phyloP scores from a whole-genome alignment of 2,329 filamentous ascomycete species.

The Exophiala xenobiotica region DNA sequence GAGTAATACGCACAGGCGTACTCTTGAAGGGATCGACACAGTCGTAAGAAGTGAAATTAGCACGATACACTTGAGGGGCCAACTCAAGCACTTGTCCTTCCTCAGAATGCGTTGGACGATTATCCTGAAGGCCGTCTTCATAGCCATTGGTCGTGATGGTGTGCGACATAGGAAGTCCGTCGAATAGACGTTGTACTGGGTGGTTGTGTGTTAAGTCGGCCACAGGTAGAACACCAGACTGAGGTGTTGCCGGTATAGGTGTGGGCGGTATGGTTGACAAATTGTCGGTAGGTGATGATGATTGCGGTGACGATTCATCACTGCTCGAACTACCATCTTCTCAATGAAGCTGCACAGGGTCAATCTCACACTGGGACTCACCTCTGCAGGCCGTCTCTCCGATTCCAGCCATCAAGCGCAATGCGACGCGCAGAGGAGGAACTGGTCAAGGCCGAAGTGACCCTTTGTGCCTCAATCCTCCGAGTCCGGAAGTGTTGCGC shows the following conservation, averaged over 20 bases:
- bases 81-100: conserved; percentile 17
- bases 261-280: not conserved
- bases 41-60: conserved; percentile 21
- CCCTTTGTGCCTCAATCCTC: conserved; percentile 19
- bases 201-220: not conserved
- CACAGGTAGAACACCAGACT: not conserved
- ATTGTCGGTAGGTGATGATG: conserved; percentile 10
- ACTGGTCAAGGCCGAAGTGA: conserved; percentile 19
- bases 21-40: conserved; percentile 25
- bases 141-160: not conserved
- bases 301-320: conserved; percentile 16
- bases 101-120: conserved; percentile 1
- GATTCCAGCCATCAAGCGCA: conserved; percentile 26
- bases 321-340: conserved; percentile 12
- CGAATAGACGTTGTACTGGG: not conserved
- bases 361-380: conserved; percentile 4
- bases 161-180: conserved; percentile 2
- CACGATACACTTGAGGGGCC: conserved; percentile 14
- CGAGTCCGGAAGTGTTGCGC: conserved; percentile 25
- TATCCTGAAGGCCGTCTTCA: not conserved
- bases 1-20: conserved; percentile 18
- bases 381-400: conserved; percentile 12
- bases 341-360: not conserved
- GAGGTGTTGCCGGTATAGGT: not conserved
- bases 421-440: conserved; percentile 26